Percentiles rank a stretch among this genome's conserved stretches.
phyloP scores from a whole-genome alignment of 1,284 basidiomycete species.

The Ganoderma lucidum region DNA sequence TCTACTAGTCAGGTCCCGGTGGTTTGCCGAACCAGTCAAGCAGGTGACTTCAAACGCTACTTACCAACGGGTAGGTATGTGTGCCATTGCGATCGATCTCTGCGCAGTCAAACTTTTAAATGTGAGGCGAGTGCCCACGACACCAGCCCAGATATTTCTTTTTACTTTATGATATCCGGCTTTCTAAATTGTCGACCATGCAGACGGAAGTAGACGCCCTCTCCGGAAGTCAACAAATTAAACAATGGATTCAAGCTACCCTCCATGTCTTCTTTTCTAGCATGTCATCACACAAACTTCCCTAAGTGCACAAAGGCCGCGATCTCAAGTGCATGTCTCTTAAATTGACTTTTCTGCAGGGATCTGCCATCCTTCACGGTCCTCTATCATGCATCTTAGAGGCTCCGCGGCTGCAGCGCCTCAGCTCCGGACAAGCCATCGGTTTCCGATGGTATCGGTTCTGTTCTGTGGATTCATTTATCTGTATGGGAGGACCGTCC shows the following conservation, averaged over 20 bases:
- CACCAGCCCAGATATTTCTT: neutral
- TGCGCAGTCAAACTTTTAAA: neutral
- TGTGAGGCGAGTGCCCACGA: neutral
- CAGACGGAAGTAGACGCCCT: neutral
- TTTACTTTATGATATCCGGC: no score
- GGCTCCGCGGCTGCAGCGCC: no score
- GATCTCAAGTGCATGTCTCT: neutral
- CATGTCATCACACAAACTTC: neutral
- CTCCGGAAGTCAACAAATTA: no score
- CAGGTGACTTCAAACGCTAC: neutral
- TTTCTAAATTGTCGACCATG: neutral
- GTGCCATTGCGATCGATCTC: neutral
- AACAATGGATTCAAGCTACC: no score
- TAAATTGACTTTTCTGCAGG: constrained; percentile 45
- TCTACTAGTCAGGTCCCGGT: neutral
- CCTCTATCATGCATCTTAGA: constrained; percentile 46
- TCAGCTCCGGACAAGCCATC: no score
- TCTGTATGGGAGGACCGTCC: constrained; percentile 87
- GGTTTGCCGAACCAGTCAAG: neutral
- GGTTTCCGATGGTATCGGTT: no score
- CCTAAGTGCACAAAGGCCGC: neutral
- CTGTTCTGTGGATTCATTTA: constrained; percentile 73
- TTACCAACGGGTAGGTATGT: neutral
- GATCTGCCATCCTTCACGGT: constrained; percentile 85
- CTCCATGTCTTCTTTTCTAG: neutral